Evolutionary conservation across 2,329 filamentous ascomycete species (phyloP).

Genomic region (Arthrinium puccinioides): DNA sequence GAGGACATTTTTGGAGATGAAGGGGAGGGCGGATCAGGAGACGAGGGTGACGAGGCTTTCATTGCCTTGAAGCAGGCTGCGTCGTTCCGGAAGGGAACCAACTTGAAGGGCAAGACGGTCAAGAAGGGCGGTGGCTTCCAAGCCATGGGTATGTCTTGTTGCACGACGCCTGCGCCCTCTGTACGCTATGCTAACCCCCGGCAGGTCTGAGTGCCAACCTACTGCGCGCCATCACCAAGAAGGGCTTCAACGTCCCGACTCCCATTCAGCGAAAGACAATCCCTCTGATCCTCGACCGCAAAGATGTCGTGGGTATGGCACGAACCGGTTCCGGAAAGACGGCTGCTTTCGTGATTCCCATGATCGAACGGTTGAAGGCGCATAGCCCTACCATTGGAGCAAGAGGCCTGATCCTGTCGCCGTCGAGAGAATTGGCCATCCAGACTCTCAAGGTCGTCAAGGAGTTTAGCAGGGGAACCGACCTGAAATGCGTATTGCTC

Average conservation of each 20-base stretch:
- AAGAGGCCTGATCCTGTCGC: slow-evolving; percentile 81
- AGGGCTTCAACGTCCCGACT: slow-evolving; percentile 93
- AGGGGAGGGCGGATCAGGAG: slow-evolving; percentile 36
- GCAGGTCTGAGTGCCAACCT: slow-evolving; percentile 70
- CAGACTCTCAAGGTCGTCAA: slow-evolving; percentile 96
- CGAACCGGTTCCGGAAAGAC: slow-evolving; percentile 98
- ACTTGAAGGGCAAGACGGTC: slow-evolving; percentile 74
- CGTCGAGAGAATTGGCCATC: slow-evolving; percentile 86
- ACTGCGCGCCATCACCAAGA: slow-evolving; percentile 83
- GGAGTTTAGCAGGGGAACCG: slow-evolving; percentile 83
- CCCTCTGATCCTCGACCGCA: slow-evolving; percentile 77
- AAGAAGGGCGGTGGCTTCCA: slow-evolving; percentile 98
- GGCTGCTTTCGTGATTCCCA: slow-evolving; percentile 93
- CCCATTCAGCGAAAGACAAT: slow-evolving; percentile 97
- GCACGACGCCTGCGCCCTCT: too few species aligned
- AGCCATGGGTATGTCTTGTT: slow-evolving; percentile 65
- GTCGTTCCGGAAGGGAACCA: slow-evolving; percentile 77
- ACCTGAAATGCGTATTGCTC: slow-evolving; percentile 81
- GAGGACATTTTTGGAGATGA: slow-evolving; percentile 53
- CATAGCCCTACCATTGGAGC: slow-evolving; percentile 85
- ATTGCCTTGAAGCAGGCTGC: slow-evolving; percentile 84
- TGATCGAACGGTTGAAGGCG: slow-evolving; percentile 87
- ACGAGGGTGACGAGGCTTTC: slow-evolving; percentile 75
- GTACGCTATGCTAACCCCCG: slow-evolving; percentile 8
- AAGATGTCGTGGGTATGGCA: slow-evolving; percentile 98